These are phyloP conservation scores for Fusarium hainanense DNA, from an alignment of 2,329 filamentous ascomycete species.

Conservation along the genomic window DNA sequence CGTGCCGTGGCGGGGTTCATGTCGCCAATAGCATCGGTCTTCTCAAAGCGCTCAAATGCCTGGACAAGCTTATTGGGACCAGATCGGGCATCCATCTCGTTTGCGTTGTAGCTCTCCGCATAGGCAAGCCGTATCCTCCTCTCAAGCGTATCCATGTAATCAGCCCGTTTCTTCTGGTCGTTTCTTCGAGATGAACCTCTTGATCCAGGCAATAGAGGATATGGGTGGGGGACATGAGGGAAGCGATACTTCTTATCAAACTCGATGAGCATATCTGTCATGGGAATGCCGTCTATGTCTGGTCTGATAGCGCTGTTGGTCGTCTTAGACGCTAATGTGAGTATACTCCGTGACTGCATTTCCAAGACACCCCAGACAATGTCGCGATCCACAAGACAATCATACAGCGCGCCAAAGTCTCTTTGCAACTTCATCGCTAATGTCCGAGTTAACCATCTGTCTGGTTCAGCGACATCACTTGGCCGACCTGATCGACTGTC, in stretches of 20 bases:
- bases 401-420: slow-evolving; percentile 76
- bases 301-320: slow-evolving; percentile 60
- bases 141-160: slow-evolving; percentile 51
- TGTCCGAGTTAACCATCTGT: slow-evolving; percentile 70
- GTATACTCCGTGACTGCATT: slow-evolving; percentile 70
- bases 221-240: slow-evolving; percentile 75
- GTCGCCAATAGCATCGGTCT: slow-evolving; percentile 61
- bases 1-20: slow-evolving; percentile 66
- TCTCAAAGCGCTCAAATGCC: slow-evolving; percentile 67
- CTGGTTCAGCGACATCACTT: slow-evolving; percentile 52
- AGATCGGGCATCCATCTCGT: slow-evolving; percentile 61
- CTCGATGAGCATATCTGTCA: slow-evolving; percentile 73
- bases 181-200: slow-evolving; percentile 51
- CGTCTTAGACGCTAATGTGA: slow-evolving; percentile 67
- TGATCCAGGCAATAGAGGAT: slow-evolving; percentile 70
- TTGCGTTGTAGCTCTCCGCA: slow-evolving; percentile 69
- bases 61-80: slow-evolving; percentile 66
- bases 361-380: slow-evolving; percentile 73
- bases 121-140: slow-evolving; percentile 67
- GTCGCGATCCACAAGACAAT: slow-evolving; percentile 75
- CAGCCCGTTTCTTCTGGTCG: slow-evolving; percentile 47
- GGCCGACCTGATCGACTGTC: slow-evolving; percentile 1
- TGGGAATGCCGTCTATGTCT: slow-evolving; percentile 65
- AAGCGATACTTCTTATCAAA: slow-evolving; percentile 72
- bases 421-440: slow-evolving; percentile 67